A percentile compares a stretch with the other conserved stretches of the same genome.
Conservation (phyloP, 169 alveolate species). For the Plasmodium relictum region DNA sequence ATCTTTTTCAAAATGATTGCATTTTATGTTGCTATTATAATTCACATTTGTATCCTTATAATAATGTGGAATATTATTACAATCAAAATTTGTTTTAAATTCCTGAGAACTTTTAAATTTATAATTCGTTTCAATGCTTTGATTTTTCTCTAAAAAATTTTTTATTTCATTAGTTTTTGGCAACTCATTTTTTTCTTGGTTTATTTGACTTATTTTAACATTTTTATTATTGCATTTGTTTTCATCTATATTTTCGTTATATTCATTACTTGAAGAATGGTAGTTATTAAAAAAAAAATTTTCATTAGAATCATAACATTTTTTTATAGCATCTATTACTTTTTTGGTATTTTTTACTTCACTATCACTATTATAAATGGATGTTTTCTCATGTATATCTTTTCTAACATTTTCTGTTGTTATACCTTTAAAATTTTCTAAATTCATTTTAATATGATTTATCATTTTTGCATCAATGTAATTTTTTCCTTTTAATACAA, state of each 20-base stretch:
- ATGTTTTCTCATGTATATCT: not conserved
- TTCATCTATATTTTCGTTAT: not conserved
- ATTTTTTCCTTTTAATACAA: conserved; percentile 63
- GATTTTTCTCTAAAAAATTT: not conserved
- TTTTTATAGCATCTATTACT: conserved; percentile 57
- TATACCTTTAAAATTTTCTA: conserved; percentile 47
- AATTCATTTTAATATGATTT: conserved; percentile 23
- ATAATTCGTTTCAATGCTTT: no score
- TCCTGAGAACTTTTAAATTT: no score
- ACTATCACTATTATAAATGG: not conserved
- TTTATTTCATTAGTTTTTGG: not conserved
- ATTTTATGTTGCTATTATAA: no score
- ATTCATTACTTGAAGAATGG: not conserved
- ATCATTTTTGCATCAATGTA: conserved; percentile 54
- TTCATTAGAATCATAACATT: conserved; percentile 27
- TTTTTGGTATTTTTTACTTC: conserved; percentile 12
- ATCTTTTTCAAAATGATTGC: no score
- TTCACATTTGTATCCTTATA: no score
- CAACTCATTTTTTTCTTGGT: not conserved
- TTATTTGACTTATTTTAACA: not conserved
- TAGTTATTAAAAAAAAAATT: not conserved
- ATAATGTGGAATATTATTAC: no score
- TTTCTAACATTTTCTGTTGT: conserved; percentile 45
- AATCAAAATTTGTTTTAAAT: no score
- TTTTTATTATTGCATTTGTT: not conserved